These are phyloP conservation scores for Eutrema yunnanense DNA, from an alignment of 345 rosid genomes.

Conservation along the genomic window DNA sequence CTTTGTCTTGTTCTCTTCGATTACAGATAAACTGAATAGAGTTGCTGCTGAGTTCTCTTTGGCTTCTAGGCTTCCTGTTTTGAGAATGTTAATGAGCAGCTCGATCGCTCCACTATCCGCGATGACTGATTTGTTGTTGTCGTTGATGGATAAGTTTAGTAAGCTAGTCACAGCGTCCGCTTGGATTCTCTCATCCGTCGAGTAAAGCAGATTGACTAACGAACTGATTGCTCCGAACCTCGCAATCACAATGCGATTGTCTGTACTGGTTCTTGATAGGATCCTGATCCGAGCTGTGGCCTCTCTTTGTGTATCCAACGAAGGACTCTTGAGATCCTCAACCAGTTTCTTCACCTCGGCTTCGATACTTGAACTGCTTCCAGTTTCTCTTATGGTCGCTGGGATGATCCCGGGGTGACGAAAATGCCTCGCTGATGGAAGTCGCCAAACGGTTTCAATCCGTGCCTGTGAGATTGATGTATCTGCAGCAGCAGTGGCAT, in stretches of 20 bases:
- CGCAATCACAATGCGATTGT: constrained; percentile 73
- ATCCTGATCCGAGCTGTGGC: constrained; percentile 56
- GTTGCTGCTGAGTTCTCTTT: constrained; percentile 89
- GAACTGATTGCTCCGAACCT: constrained; percentile 59
- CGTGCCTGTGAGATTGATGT: neutral
- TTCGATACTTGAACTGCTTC: constrained; percentile 73
- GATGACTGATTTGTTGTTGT: constrained; percentile 68
- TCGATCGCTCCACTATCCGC: constrained; percentile 68
- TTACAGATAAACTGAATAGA: constrained; percentile 75
- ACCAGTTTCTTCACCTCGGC: constrained; percentile 57
- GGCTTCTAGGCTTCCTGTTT: constrained; percentile 79
- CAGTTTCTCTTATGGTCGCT: constrained; percentile 51
- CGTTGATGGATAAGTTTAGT: constrained; percentile 79
- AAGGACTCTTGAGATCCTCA: constrained; percentile 55
- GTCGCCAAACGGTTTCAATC: constrained; percentile 34
- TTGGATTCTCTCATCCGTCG: constrained; percentile 51
- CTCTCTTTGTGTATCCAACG: constrained; percentile 54
- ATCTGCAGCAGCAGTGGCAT: neutral
- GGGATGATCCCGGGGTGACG: constrained; percentile 65
- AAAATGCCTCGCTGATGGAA: constrained; percentile 50
- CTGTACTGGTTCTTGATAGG: constrained; percentile 74
- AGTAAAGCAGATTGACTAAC: constrained; percentile 56
- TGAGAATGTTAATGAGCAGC: constrained; percentile 72
- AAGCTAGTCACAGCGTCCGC: constrained; percentile 86
- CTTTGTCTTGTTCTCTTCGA: constrained; percentile 72